phyloP scores from a whole-genome alignment of 1,284 basidiomycete species.

The Trichosporon inkin region DNA sequence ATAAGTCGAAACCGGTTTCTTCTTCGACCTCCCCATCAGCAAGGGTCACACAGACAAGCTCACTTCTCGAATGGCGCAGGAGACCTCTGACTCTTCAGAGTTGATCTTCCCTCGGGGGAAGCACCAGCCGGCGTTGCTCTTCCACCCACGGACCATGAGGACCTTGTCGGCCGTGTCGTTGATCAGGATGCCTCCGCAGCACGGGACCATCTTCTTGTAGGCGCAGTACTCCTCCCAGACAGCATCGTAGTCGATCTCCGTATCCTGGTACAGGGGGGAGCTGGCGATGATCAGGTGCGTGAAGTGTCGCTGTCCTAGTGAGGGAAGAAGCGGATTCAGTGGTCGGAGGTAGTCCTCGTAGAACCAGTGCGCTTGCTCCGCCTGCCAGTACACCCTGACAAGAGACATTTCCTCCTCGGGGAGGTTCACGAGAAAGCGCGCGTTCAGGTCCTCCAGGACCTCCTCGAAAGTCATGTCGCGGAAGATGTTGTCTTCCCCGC shows the following conservation, averaged over 20 bases:
- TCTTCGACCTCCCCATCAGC: slow-evolving; percentile 68
- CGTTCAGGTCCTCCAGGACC: slow-evolving; percentile 84
- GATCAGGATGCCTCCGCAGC: slow-evolving; percentile 97
- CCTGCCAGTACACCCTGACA: slow-evolving; percentile 95
- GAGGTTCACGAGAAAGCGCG: slow-evolving; percentile 95
- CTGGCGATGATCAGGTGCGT: slow-evolving; percentile 79
- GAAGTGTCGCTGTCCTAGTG: slow-evolving; percentile 84
- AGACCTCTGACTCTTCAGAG: slow-evolving; percentile 74
- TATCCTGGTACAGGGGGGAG: slow-evolving; percentile 36
- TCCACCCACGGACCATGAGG: slow-evolving; percentile 95
- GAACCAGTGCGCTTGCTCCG: slow-evolving; percentile 99
- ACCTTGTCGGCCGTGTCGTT: slow-evolving; percentile 91
- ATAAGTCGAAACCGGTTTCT: slow-evolving; percentile 87
- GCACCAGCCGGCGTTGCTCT: slow-evolving; percentile 91
- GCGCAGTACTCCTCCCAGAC: slow-evolving; percentile 57
- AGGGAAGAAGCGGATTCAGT: slow-evolving; percentile 79
- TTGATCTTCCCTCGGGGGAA: slow-evolving; percentile 99
- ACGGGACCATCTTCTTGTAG: slow-evolving; percentile 96
- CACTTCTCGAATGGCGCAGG: slow-evolving; percentile 88
- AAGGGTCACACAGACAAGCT: slow-evolving; percentile 18
- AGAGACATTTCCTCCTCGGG: slow-evolving; percentile 87
- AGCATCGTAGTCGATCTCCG: slow-evolving; percentile 47
- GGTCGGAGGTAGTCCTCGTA: slow-evolving; percentile 98
- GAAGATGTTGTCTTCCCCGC: slow-evolving; percentile 42
- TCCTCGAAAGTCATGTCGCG: slow-evolving; percentile 48